These are phyloP conservation scores for Cercophora newfieldiana DNA, from an alignment of 495 filamentous ascomycete species.

Conservation along the genomic window DNA sequence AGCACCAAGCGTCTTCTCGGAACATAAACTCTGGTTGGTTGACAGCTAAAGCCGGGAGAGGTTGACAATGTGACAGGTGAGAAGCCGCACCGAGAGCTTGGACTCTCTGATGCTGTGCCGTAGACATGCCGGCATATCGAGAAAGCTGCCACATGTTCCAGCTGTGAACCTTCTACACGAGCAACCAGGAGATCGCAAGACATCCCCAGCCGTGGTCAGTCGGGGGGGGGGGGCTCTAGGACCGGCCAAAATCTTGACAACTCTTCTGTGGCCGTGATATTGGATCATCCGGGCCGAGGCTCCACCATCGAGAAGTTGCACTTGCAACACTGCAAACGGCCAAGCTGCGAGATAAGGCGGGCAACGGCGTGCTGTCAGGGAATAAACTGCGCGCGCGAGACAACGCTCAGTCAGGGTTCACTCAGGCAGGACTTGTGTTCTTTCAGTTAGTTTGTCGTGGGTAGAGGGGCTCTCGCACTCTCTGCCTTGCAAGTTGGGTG, in stretches of 20 bases:
- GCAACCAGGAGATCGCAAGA: too few relatives aligned
- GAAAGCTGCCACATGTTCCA: constrained; percentile 9
- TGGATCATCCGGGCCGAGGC: neutral
- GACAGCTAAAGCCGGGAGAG: too few relatives aligned
- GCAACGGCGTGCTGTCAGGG: neutral
- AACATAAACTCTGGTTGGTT: neutral
- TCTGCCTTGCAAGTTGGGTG: too few relatives aligned
- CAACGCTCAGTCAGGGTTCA: constrained; percentile 1
- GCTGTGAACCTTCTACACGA: neutral
- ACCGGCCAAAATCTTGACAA: constrained; percentile 7
- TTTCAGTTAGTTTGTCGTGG: neutral
- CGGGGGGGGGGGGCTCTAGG: neutral
- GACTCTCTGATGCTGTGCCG: constrained; percentile 17
- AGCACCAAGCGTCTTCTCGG: neutral
- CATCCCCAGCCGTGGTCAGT: neutral
- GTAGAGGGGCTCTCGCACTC: too few relatives aligned
- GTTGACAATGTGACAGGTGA: neutral
- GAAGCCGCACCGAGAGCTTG: constrained; percentile 6
- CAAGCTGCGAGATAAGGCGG: constrained; percentile 14
- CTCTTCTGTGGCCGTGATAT: neutral
- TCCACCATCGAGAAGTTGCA: constrained; percentile 3
- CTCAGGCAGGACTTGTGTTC: neutral
- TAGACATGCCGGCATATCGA: constrained; percentile 15
- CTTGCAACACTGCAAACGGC: constrained; percentile 4
- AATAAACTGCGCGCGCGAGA: constrained; percentile 3